These are phyloP conservation scores for Raddia guianensis DNA, from an alignment of 176 grass and related monocot species.

Conservation along the genomic window DNA sequence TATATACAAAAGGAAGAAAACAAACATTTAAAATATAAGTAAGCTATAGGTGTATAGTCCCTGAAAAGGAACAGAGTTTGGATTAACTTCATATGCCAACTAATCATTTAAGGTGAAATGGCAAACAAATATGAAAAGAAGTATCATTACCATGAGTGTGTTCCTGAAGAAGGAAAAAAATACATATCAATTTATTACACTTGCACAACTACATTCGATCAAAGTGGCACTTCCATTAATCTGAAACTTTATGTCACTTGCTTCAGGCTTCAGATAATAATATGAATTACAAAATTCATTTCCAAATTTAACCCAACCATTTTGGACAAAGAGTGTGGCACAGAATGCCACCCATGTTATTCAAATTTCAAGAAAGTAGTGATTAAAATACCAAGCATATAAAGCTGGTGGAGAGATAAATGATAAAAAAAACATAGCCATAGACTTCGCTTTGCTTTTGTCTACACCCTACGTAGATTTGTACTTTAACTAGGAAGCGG, in stretches of 20 bases:
- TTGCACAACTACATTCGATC: background rate
- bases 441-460: background rate
- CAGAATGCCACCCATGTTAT: background rate
- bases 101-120: background rate
- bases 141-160: background rate
- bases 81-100: background rate
- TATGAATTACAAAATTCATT: background rate
- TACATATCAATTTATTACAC: background rate
- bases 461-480: background rate
- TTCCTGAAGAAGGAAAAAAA: constrained; percentile 2
- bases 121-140: background rate
- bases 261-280: background rate
- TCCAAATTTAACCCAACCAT: background rate
- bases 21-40: constrained; percentile 6
- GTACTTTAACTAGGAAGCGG: background rate
- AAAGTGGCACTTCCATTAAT: background rate
- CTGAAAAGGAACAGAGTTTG: background rate
- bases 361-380: constrained; percentile 22
- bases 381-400: background rate
- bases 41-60: background rate
- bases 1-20: constrained; percentile 3
- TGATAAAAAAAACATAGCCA: background rate
- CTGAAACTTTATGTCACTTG: constrained; percentile 19
- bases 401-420: background rate
- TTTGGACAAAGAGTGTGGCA: background rate